Evolutionary conservation across 2,329 filamentous ascomycete species (phyloP).

Genomic region (Colletotrichum destructivum): DNA sequence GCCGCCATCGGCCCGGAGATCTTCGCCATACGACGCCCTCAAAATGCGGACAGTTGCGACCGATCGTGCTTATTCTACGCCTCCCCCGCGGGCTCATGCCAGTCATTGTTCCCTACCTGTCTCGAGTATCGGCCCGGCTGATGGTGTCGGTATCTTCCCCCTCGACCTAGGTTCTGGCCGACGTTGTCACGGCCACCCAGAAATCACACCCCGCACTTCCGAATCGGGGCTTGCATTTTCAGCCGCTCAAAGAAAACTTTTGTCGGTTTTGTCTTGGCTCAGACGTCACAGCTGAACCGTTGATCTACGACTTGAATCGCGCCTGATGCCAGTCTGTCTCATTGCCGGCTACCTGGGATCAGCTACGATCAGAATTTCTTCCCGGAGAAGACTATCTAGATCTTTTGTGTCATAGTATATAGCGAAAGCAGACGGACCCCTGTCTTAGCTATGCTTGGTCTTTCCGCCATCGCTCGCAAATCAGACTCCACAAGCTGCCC

Average conservation of each 20-base stretch:
- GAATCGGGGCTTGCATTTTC: not conserved
- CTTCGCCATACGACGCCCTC: no score
- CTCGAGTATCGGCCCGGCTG: not conserved
- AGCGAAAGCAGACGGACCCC: not conserved
- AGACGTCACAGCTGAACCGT: not conserved
- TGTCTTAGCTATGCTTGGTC: not conserved
- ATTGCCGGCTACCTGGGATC: not conserved
- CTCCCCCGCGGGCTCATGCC: not conserved
- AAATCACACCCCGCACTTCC: not conserved
- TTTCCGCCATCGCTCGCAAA: not conserved
- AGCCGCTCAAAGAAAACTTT: no score
- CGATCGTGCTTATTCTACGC: no score
- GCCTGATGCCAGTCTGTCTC: slow-evolving; percentile 30
- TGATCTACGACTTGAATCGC: slow-evolving; percentile 2
- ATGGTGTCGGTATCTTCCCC: not conserved
- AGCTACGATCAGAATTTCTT: not conserved
- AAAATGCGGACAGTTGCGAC: not conserved
- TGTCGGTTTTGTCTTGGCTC: slow-evolving; percentile 12
- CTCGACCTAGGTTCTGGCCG: not conserved
- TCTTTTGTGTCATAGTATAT: not conserved
- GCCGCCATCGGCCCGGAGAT: not conserved
- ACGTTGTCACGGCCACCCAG: slow-evolving; percentile 1
- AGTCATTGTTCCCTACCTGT: not conserved
- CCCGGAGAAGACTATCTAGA: not conserved
- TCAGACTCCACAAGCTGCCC: not conserved